These are phyloP conservation scores for Canavalia ensiformis DNA, from an alignment of 306 rosid species.

Conservation along the genomic window DNA sequence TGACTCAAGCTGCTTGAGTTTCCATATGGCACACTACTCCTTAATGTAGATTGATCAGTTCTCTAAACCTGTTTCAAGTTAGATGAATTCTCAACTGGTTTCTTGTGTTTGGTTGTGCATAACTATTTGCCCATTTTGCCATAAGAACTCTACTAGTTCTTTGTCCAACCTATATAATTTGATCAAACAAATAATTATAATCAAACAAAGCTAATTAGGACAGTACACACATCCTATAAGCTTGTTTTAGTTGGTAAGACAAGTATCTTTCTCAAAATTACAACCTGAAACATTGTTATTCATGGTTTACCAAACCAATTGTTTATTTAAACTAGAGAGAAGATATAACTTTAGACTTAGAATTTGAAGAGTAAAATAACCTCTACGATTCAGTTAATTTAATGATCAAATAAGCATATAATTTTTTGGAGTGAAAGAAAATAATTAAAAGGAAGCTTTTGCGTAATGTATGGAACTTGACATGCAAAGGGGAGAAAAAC, in stretches of 20 bases:
- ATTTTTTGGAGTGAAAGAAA: slow-evolving; percentile 26
- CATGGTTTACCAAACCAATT: slow-evolving; percentile 64
- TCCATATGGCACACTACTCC: slow-evolving; percentile 54
- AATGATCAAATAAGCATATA: slow-evolving; percentile 32
- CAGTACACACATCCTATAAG: slow-evolving; percentile 61
- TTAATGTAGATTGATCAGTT: slow-evolving; percentile 56
- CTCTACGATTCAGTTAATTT: slow-evolving; percentile 6
- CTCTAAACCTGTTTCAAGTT: slow-evolving; percentile 62
- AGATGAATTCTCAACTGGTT: slow-evolving; percentile 49
- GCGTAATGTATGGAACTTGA: slow-evolving; percentile 31
- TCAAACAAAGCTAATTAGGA: slow-evolving; percentile 38
- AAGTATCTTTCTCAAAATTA: slow-evolving; percentile 67
- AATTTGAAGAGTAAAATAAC: slow-evolving; percentile 42
- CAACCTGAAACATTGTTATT: slow-evolving; percentile 65
- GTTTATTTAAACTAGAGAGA: slow-evolving; percentile 52
- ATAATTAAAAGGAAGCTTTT: background rate
- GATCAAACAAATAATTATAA: slow-evolving; percentile 30
- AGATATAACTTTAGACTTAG: slow-evolving; percentile 35
- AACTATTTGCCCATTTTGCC: slow-evolving; percentile 91
- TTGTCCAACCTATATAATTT: slow-evolving; percentile 67
- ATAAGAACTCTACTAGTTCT: slow-evolving; percentile 80
- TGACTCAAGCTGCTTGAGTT: slow-evolving; percentile 64
- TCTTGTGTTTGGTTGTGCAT: slow-evolving; percentile 71
- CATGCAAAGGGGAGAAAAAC: slow-evolving; percentile 17
- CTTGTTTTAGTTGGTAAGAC: slow-evolving; percentile 64